Percentiles rank a stretch among this genome's conserved stretches.
These are phyloP conservation scores for Plasmodium gonderi DNA, from an alignment of 169 alveolate genomes.

Conservation along the genomic window DNA sequence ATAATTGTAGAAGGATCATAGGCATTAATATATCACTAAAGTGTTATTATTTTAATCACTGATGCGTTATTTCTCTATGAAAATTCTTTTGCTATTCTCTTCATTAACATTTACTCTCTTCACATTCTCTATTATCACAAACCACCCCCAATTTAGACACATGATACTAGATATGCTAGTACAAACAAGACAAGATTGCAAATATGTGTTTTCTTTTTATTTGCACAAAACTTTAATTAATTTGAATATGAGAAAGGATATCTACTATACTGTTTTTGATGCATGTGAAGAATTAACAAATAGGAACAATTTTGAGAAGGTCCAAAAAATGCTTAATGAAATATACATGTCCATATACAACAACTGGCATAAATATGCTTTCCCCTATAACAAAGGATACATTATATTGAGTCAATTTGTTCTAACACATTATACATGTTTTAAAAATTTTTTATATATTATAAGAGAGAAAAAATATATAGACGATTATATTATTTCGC, in stretches of 20 bases:
- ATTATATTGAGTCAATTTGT: constrained; percentile 7
- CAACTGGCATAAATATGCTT: constrained; percentile 7
- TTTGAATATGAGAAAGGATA: constrained; percentile 5
- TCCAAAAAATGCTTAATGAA: constrained; percentile 15
- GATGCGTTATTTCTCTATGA: no score
- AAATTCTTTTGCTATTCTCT: not conserved
- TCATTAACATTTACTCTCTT: not conserved
- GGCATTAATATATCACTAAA: no score
- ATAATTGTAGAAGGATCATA: no score
- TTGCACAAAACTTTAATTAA: not conserved
- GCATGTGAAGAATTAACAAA: constrained; percentile 42
- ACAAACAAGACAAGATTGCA: constrained; percentile 36
- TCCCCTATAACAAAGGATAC: not conserved
- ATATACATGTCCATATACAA: constrained; percentile 3
- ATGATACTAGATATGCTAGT: constrained; percentile 19
- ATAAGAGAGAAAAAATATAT: constrained; percentile 16
- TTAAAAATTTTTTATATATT: constrained; percentile 25
- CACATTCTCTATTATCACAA: no score
- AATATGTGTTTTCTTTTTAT: constrained; percentile 23
- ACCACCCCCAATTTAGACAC: constrained; percentile 7
- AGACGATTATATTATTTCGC: constrained; percentile 14
- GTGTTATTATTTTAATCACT: no score
- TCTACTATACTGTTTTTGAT: constrained; percentile 3
- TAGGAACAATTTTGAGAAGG: constrained; percentile 23
- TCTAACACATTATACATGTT: constrained; percentile 32